Base-by-base conservation (phyloP, 2,329 filamentous ascomycete genomes). In the Colletotrichum musae region DNA sequence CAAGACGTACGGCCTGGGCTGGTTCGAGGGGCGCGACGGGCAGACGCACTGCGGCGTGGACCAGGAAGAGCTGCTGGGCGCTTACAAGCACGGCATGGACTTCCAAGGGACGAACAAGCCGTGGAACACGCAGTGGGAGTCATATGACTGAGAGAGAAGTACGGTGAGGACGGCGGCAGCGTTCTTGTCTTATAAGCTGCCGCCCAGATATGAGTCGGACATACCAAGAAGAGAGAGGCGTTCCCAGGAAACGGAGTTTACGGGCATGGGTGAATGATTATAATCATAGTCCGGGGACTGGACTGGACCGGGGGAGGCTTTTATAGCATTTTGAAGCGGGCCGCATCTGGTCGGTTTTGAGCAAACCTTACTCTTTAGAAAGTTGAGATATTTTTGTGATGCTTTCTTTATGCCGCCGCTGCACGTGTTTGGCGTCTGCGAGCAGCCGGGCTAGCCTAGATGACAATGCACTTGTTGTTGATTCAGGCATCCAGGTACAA, bases 31-130 rank as follows among this genome's bases (percentile, higher is more conserved):
- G 0, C 83, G 92, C 18, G 93, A 95, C 78, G 90, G 91, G 4
- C 86, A 91, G 78, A 87, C 88, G 71, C 93, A 95, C 82, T 92
- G 92, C 75, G 93, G 93, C 13, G 88, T 95, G 66, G 93, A 95
- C 75, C 86, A 94, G 80, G 93, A 95, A 81, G 90, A 92, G 77
- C 81, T 95, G 74, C 82, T 86, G 70, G 87, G 86, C 69, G 81
- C 78, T 66, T 95, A 94, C 78, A 89, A 87, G 77, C 90, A 92
- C 77, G 91, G 91, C 5, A 78, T 86, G 51, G 83, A 86, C 65
- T 84, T 84, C 39, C 79, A 80, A 16, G 76, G 80, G 70, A 82
- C 83, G 28, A 88, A 85, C 64, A 83, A 85, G 74, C 87, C 87
- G 28, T 90, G 87, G 87, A 78, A 81, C 50, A 79, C 74, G 51